Percentiles rank a stretch among this genome's conserved stretches.
Conservation (phyloP, 495 filamentous ascomycete species). For the Lophium mytilinum region DNA sequence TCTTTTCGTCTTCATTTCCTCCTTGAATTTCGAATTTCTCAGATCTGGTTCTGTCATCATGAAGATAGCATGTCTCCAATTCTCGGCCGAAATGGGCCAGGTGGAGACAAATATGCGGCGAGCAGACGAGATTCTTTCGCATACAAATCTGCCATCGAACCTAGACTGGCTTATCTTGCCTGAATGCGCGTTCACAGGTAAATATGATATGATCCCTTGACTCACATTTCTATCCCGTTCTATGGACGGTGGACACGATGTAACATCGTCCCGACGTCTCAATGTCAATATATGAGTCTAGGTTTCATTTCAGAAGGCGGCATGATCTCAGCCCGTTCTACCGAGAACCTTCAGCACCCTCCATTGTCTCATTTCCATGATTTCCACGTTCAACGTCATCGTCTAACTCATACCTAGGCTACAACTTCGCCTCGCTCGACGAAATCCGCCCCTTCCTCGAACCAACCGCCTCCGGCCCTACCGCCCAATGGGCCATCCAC, state of each 20-base stretch:
- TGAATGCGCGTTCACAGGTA: constrained; percentile 83
- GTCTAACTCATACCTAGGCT: constrained; percentile 47
- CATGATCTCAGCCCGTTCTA: too few relatives aligned
- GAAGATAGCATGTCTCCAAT: constrained; percentile 78
- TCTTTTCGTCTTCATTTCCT: background rate
- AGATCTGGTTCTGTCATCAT: constrained; percentile 35
- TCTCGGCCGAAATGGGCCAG: constrained; percentile 64
- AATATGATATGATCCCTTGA: constrained; percentile 21
- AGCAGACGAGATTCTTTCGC: constrained; percentile 62
- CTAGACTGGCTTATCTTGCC: constrained; percentile 73
- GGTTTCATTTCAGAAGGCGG: too few relatives aligned
- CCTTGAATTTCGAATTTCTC: background rate
- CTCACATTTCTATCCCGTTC: too few relatives aligned
- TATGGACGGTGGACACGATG: too few relatives aligned
- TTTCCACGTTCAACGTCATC: background rate
- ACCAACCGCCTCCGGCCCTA: constrained; percentile 61
- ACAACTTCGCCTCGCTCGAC: constrained; percentile 76
- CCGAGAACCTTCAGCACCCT: too few relatives aligned
- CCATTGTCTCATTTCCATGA: too few relatives aligned
- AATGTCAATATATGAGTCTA: too few relatives aligned
- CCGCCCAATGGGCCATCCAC: constrained; percentile 69
- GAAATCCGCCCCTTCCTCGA: constrained; percentile 80
- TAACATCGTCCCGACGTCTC: too few relatives aligned
- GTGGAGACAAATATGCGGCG: constrained; percentile 65
- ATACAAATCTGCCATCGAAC: constrained; percentile 40